Percentiles rank a stretch among this genome's conserved stretches.
phyloP scores from a whole-genome alignment of 768 basidiomycete genomes.

The Lactifluus subvellereus region DNA sequence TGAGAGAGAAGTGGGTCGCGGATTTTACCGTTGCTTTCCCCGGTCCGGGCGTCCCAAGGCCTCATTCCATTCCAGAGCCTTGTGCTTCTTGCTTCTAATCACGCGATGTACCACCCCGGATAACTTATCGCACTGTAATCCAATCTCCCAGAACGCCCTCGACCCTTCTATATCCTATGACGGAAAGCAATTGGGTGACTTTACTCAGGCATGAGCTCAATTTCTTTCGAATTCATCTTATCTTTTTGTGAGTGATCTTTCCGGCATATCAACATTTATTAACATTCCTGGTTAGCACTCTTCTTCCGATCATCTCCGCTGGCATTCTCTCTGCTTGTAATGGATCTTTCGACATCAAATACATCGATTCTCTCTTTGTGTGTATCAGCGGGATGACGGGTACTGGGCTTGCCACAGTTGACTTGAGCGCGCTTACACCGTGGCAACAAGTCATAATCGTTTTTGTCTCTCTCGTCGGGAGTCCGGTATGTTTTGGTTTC shows the following conservation, averaged over 20 bases:
- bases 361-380: slow-evolving; percentile 37
- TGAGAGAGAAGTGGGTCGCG: too few species aligned
- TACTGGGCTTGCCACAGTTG: slow-evolving; percentile 30
- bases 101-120: too few species aligned
- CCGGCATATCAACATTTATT: not conserved
- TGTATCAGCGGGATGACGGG: slow-evolving; percentile 36
- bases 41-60: too few species aligned
- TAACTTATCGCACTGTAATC: too few species aligned
- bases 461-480: slow-evolving; percentile 28
- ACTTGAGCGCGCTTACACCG: slow-evolving; percentile 29
- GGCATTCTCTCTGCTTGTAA: slow-evolving; percentile 43
- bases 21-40: too few species aligned
- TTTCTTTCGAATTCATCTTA: slow-evolving; percentile 33
- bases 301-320: slow-evolving; percentile 37
- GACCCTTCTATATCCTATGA: not conserved
- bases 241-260: slow-evolving; percentile 27
- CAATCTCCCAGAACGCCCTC: too few species aligned
- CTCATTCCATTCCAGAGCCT: too few species aligned
- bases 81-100: too few species aligned
- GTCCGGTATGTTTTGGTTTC: slow-evolving; percentile 23
- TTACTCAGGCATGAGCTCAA: slow-evolving; percentile 25
- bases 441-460: slow-evolving; percentile 30
- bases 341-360: slow-evolving; percentile 32
- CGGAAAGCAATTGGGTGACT: not conserved
- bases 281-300: slow-evolving; percentile 23